Evolutionary conservation across 805 yeast genomes (phyloP).

Genomic region (Wickerhamiella musiphila): DNA sequence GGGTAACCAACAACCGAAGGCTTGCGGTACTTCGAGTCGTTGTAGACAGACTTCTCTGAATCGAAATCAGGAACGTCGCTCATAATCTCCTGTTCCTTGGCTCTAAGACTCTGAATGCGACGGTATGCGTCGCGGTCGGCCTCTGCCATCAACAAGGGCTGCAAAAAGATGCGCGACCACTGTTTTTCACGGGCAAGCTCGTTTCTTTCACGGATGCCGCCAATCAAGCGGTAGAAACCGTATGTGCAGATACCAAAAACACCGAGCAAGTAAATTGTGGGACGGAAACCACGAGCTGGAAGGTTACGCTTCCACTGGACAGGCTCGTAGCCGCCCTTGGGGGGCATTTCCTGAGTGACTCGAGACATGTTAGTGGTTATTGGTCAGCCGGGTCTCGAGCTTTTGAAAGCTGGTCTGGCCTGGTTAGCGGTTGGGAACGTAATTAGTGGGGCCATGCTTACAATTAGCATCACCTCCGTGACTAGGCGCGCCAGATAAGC

Average conservation of each 20-base stretch:
- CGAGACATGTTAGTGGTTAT: no score
- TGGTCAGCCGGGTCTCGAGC: neutral
- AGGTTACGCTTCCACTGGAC: slow-evolving; percentile 80
- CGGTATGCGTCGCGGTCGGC: slow-evolving; percentile 64
- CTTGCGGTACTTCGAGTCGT: slow-evolving; percentile 27
- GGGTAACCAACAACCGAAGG: slow-evolving; percentile 20
- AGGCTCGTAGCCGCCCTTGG: slow-evolving; percentile 68
- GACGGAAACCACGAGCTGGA: slow-evolving; percentile 74
- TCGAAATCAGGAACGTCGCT: slow-evolving; percentile 46
- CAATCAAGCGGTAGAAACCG: slow-evolving; percentile 50
- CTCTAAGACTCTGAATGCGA: slow-evolving; percentile 45
- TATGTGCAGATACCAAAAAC: slow-evolving; percentile 46
- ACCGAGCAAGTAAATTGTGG: slow-evolving; percentile 50
- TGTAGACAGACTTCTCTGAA: slow-evolving; percentile 31
- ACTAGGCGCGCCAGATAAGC: no score
- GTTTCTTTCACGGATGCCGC: slow-evolving; percentile 53
- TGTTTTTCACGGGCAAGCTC: slow-evolving; percentile 59
- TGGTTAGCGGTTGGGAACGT: neutral
- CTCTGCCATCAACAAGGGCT: slow-evolving; percentile 67
- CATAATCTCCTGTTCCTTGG: slow-evolving; percentile 55
- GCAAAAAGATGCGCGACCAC: slow-evolving; percentile 58
- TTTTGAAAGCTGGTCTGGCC: no score
- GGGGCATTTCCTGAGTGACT: slow-evolving; percentile 60
- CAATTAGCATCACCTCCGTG: no score
- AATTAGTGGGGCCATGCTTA: neutral